A percentile compares a stretch with the other conserved stretches of the same genome.
Conservation (phyloP, 2,329 filamentous ascomycete genomes). For the Hymenoscyphus fructigenus region DNA sequence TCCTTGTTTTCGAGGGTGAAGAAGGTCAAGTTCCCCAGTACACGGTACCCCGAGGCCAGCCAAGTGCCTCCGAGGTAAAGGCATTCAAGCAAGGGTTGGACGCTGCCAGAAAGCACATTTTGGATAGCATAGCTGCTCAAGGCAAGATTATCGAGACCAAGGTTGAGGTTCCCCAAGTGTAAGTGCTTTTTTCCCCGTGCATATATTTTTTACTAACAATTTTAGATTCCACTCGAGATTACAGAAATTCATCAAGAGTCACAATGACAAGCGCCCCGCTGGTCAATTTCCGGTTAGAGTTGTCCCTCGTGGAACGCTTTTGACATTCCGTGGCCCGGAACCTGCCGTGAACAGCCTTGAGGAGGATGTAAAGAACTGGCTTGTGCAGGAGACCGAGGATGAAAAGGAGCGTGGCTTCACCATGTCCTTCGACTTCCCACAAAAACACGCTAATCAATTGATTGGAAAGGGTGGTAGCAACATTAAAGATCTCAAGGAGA, state of each 20-base stretch:
- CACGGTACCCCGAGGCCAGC: constrained; percentile 54
- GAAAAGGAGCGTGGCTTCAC: constrained; percentile 92
- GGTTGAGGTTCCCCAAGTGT: constrained; percentile 60
- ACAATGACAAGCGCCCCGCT: constrained; percentile 56
- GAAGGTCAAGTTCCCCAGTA: constrained; percentile 48
- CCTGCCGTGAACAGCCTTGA: constrained; percentile 70
- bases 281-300: constrained; percentile 62
- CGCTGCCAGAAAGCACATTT: constrained; percentile 57
- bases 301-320: constrained; percentile 55
- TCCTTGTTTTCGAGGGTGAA: constrained; percentile 75
- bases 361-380: constrained; percentile 72
- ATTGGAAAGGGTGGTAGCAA: constrained; percentile 68
- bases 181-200: constrained; percentile 25
- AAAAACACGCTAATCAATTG: constrained; percentile 88
- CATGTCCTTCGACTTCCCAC: constrained; percentile 85
- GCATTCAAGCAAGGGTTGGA: constrained; percentile 55
- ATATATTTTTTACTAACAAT: constrained; percentile 30
- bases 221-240: constrained; percentile 62
- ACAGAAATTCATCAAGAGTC: constrained; percentile 62
- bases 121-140: constrained; percentile 58
- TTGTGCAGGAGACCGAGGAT: constrained; percentile 85
- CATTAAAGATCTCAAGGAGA: constrained; percentile 64
- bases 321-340: constrained; percentile 75
- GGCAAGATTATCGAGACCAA: constrained; percentile 51
- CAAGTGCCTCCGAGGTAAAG: constrained; percentile 48